Percentiles rank a stretch among this genome's conserved stretches.
Evolutionary conservation across 495 filamentous ascomycete genomes (phyloP).

Genomic region (Cairneyella variabilis): DNA sequence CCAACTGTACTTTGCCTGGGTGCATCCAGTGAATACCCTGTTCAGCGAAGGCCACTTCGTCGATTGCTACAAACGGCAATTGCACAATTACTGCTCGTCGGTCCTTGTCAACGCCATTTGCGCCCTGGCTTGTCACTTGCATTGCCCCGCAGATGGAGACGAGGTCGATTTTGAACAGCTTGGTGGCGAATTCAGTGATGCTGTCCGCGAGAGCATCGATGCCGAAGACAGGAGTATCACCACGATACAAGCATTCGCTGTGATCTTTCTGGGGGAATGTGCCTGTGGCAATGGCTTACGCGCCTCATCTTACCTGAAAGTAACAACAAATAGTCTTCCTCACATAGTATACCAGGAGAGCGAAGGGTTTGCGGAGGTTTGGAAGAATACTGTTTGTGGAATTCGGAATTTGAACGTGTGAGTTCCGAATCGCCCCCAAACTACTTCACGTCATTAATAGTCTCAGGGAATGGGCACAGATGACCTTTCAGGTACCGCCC

Average conservation of each 20-base stretch:
- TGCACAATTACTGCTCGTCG: slow-evolving; percentile 29
- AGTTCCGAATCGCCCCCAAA: slow-evolving; percentile 1
- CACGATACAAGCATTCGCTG: slow-evolving; percentile 31
- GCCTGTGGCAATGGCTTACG: slow-evolving; percentile 28
- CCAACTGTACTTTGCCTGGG: slow-evolving; percentile 41
- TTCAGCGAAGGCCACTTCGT: slow-evolving; percentile 37
- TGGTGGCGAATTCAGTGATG: slow-evolving; percentile 30
- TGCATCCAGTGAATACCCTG: slow-evolving; percentile 40
- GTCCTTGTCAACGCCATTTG: slow-evolving; percentile 38
- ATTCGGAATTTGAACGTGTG: slow-evolving; percentile 24
- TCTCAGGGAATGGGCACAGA: slow-evolving; percentile 26
- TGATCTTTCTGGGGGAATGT: slow-evolving; percentile 34
- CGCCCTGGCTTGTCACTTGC: slow-evolving; percentile 37
- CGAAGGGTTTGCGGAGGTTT: slow-evolving; percentile 17
- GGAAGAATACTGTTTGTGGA: slow-evolving; percentile 21
- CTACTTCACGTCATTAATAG: slow-evolving; percentile 4
- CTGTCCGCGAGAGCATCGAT: slow-evolving; percentile 24
- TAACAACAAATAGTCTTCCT: slow-evolving; percentile 22
- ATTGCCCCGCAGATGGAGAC: slow-evolving; percentile 22
- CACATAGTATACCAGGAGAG: slow-evolving; percentile 1
- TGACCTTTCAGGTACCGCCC: slow-evolving; percentile 23
- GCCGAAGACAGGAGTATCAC: slow-evolving; percentile 24
- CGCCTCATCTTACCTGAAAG: slow-evolving; percentile 32
- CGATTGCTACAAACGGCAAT: slow-evolving; percentile 26
- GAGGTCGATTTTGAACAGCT: slow-evolving; percentile 28